Evolutionary conservation across 805 yeast genomes (phyloP).

Genomic region (Candida krabiensis): DNA sequence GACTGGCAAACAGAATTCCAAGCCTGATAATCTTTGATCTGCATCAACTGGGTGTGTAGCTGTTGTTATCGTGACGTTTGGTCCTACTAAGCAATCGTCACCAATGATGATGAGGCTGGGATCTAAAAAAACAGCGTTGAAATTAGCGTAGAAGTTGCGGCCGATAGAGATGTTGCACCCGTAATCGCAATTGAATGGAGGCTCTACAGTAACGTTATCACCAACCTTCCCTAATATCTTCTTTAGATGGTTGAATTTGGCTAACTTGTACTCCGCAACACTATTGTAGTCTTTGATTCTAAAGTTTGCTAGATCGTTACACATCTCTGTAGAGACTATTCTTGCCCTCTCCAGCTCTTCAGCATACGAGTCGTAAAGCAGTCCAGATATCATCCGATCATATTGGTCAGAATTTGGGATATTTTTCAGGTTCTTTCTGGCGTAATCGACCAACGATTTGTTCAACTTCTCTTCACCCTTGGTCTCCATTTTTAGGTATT

Average conservation of each 20-base stretch:
- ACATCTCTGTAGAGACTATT: neutral
- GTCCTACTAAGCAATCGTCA: neutral
- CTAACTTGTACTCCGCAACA: neutral
- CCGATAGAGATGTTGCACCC: neutral
- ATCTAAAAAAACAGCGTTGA: neutral
- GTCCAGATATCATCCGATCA: neutral
- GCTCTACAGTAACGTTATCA: neutral
- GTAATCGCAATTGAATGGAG: neutral
- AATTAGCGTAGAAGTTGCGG: neutral
- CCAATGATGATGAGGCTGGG: neutral
- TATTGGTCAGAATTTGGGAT: neutral
- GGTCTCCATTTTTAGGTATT: neutral
- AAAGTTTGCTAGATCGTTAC: neutral
- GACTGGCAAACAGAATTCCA: neutral
- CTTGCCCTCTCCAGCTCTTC: neutral
- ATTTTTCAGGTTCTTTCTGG: neutral
- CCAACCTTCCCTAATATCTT: neutral
- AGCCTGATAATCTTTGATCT: neutral
- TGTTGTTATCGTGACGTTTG: neutral
- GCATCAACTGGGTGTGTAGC: neutral
- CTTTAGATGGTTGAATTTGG: neutral
- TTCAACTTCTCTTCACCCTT: neutral
- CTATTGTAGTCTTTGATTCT: neutral
- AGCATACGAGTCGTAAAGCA: neutral
- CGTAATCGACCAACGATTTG: neutral